A percentile compares a stretch with the other conserved stretches of the same genome.
Conservation (phyloP, 2,329 filamentous ascomycete genomes). For the Trematosphaeria pertusa region DNA sequence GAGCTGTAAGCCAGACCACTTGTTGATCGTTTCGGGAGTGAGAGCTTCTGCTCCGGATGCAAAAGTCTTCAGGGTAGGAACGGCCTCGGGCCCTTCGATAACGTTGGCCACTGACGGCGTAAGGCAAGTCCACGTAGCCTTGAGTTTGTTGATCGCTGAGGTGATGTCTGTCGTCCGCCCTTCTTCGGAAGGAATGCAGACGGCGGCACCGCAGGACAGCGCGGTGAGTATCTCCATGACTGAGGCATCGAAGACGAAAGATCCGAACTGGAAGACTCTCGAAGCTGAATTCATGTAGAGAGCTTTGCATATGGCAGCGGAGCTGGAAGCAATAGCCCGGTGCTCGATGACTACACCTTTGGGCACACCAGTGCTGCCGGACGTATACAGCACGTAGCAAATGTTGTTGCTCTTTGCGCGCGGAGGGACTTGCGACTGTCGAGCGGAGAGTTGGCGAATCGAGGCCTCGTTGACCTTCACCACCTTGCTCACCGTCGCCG, state of each 20-base stretch:
- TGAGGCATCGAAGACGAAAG: constrained; percentile 44
- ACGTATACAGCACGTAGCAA: constrained; percentile 42
- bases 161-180: constrained; percentile 55
- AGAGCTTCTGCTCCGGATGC: constrained; percentile 38
- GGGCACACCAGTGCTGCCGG: constrained; percentile 41
- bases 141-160: constrained; percentile 38
- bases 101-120: constrained; percentile 47
- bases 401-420: constrained; percentile 26
- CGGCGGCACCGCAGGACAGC: constrained; percentile 38
- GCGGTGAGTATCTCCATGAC: constrained; percentile 43
- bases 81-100: constrained; percentile 33
- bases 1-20: constrained; percentile 33
- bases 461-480: constrained; percentile 23
- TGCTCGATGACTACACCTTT: constrained; percentile 44
- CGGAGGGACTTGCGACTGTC: constrained; percentile 11
- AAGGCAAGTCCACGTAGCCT: constrained; percentile 41
- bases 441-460: constrained; percentile 22
- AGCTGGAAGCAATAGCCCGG: constrained; percentile 34
- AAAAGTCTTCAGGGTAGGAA: constrained; percentile 50
- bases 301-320: constrained; percentile 34
- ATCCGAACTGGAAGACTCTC: constrained; percentile 45
- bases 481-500: constrained; percentile 23
- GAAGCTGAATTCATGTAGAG: constrained; percentile 36
- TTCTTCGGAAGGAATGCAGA: constrained; percentile 45
- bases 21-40: constrained; percentile 33